These are phyloP conservation scores for Diaporthe eres DNA, from an alignment of 2,329 filamentous ascomycete species.

Conservation along the genomic window DNA sequence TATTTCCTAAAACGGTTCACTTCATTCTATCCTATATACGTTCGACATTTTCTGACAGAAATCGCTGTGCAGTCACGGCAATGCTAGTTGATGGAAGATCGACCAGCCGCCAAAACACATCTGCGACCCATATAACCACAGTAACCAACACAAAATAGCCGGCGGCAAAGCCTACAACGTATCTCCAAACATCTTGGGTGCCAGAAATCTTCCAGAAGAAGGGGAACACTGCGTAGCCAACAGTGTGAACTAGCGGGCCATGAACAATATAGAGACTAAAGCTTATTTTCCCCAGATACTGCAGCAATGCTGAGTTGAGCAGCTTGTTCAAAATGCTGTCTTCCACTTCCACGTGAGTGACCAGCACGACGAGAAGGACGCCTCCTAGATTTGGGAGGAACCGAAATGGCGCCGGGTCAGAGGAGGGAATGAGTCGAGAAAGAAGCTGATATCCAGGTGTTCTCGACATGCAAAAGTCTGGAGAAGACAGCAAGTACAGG, in stretches of 20 bases:
- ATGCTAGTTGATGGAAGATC: background rate
- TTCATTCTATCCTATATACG: background rate
- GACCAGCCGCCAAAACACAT: background rate
- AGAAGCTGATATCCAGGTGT: slow-evolving; percentile 3
- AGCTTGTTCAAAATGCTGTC: background rate
- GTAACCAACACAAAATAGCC: background rate
- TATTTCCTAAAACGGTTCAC: background rate
- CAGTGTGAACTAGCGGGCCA: background rate
- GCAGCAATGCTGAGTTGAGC: background rate
- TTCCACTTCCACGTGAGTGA: background rate
- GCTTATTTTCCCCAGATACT: background rate
- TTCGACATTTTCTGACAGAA: background rate
- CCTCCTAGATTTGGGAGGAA: background rate
- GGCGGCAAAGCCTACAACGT: background rate
- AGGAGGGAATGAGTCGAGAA: background rate
- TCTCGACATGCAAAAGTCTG: background rate
- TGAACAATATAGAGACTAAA: background rate
- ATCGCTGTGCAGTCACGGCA: background rate
- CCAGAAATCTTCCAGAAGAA: slow-evolving; percentile 1
- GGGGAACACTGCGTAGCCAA: background rate
- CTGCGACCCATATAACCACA: background rate
- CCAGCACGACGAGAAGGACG: background rate
- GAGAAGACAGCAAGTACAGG: background rate
- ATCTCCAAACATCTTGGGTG: background rate
- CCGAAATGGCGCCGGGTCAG: background rate